These are phyloP conservation scores for Saccharomyces uvarum DNA, from an alignment of 1,139 yeast genomes.

Conservation along the genomic window DNA sequence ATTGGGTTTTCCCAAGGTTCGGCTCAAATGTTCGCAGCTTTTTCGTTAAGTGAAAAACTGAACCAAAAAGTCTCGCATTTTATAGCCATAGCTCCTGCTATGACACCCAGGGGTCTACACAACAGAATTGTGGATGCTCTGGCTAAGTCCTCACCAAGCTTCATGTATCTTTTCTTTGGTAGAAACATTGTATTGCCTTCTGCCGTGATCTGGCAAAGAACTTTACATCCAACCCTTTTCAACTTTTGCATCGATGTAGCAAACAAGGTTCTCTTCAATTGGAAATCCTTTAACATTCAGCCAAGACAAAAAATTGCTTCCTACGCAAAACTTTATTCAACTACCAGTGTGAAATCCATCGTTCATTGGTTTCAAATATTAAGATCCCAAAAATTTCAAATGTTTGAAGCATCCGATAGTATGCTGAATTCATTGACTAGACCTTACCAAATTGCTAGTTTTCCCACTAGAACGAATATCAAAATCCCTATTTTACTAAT, in stretches of 20 bases:
- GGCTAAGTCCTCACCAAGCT: constrained; percentile 69
- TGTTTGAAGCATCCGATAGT: constrained; percentile 62
- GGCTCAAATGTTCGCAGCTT: constrained; percentile 74
- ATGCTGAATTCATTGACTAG: constrained; percentile 34
- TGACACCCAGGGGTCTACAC: constrained; percentile 81
- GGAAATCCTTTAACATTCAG: constrained; percentile 67
- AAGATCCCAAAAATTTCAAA: constrained; percentile 69
- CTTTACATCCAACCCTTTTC: constrained; percentile 78
- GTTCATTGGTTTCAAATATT: constrained; percentile 97
- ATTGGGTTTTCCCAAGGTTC: constrained; percentile 90
- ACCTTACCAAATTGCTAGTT: constrained; percentile 39
- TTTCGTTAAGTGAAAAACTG: constrained; percentile 43
- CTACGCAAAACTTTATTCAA: constrained; percentile 79
- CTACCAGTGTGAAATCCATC: constrained; percentile 83
- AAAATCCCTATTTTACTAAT: constrained; percentile 63
- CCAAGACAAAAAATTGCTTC: constrained; percentile 65
- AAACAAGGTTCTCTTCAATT: constrained; percentile 60
- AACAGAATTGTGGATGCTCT: constrained; percentile 70
- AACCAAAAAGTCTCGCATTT: constrained; percentile 63
- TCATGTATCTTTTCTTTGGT: constrained; percentile 70
- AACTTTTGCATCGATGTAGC: constrained; percentile 64
- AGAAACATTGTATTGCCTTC: constrained; percentile 64
- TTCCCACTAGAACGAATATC: constrained; percentile 57
- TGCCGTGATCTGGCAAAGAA: constrained; percentile 73
- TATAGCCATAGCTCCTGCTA: constrained; percentile 86